Percentiles rank a stretch among this genome's conserved stretches.
These are phyloP conservation scores for Eleusine indica DNA, from an alignment of 176 grass and related monocot genomes.

Conservation along the genomic window DNA sequence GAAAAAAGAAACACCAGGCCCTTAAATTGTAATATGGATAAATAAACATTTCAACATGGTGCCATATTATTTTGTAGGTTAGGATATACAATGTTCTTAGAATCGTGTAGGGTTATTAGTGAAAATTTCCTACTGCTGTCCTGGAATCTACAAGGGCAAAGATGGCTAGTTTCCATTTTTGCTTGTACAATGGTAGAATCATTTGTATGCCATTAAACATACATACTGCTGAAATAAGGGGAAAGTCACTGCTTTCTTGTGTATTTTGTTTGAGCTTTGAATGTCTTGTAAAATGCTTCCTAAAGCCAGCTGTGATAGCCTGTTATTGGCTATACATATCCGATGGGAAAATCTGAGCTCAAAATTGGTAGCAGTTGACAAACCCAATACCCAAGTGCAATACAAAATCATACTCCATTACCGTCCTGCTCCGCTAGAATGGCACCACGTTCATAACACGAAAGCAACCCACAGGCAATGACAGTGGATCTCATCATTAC, in stretches of 20 bases:
- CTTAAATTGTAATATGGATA: conserved; percentile 3
- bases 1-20: not conserved
- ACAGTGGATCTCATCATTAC: not conserved
- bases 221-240: not conserved
- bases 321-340: not conserved
- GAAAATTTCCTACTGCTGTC: not conserved
- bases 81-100: not conserved
- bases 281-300: not conserved
- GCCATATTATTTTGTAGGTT: conserved; percentile 2
- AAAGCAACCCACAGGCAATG: no score
- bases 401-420: no score
- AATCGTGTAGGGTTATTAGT: not conserved
- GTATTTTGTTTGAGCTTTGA: not conserved
- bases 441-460: not conserved
- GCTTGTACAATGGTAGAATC: not conserved
- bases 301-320: not conserved
- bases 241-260: not conserved
- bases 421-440: not conserved
- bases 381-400: not conserved
- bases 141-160: not conserved
- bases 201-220: not conserved
- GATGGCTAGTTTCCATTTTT: not conserved
- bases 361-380: not conserved
- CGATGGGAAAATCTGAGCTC: not conserved
- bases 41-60: conserved; percentile 4